Evolutionary conservation across 2,329 filamentous ascomycete genomes (phyloP).

Genomic region (Colletotrichum ledebouriae): DNA sequence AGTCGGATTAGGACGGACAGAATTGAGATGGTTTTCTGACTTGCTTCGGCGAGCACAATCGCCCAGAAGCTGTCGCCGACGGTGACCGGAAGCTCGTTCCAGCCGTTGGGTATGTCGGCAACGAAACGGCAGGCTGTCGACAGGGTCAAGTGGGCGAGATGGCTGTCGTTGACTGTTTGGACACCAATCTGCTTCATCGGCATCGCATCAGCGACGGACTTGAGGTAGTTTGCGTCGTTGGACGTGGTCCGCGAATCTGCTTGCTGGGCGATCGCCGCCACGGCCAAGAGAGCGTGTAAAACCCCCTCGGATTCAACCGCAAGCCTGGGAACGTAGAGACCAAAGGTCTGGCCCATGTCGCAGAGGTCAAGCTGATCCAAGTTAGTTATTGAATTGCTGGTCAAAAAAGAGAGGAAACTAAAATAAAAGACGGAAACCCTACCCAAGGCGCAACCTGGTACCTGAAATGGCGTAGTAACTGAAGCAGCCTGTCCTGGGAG

Average conservation of each 20-base stretch:
- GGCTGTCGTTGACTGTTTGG: slow-evolving; percentile 14
- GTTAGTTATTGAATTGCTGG: not conserved
- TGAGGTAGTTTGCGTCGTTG: slow-evolving; percentile 23
- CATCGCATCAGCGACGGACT: slow-evolving; percentile 15
- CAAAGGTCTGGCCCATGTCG: slow-evolving; percentile 57
- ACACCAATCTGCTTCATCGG: not conserved
- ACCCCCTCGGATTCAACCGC: slow-evolving; percentile 46
- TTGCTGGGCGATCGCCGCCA: slow-evolving; percentile 35
- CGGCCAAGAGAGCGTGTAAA: slow-evolving; percentile 47
- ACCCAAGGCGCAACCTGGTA: slow-evolving; percentile 62
- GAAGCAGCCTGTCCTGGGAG: slow-evolving; percentile 44
- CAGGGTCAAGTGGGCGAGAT: slow-evolving; percentile 25
- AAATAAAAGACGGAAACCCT: slow-evolving; percentile 38
- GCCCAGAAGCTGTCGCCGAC: slow-evolving; percentile 28
- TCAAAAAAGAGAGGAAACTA: too few relatives aligned
- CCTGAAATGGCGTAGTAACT: slow-evolving; percentile 57
- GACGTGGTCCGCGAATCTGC: not conserved
- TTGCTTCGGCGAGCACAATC: slow-evolving; percentile 15
- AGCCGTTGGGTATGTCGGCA: slow-evolving; percentile 16
- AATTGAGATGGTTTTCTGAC: slow-evolving; percentile 32
- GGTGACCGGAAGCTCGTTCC: slow-evolving; percentile 14
- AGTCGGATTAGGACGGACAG: slow-evolving; percentile 46
- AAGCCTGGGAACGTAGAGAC: slow-evolving; percentile 52
- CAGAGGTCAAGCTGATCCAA: slow-evolving; percentile 56
- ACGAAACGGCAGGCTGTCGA: slow-evolving; percentile 30